Evolutionary conservation across 495 filamentous ascomycete genomes (phyloP).

Genomic region (Daldinia concentrica): DNA sequence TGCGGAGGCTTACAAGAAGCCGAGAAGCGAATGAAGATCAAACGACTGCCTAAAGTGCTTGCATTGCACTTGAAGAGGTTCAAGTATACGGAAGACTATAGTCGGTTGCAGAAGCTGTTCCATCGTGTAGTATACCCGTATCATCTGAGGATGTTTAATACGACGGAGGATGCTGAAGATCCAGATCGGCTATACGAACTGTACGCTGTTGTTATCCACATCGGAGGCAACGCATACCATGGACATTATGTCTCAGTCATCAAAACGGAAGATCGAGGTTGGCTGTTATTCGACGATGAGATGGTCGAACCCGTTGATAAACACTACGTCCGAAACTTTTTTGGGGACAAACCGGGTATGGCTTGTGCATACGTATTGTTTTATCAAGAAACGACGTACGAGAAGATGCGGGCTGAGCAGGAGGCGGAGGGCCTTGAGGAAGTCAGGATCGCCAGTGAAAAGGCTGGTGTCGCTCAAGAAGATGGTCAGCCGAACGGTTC

Average conservation of each 20-base stretch:
- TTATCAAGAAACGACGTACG: conserved; percentile 95
- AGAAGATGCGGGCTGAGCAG: conserved; percentile 82
- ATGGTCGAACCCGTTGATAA: conserved; percentile 98
- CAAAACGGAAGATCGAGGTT: conserved; percentile 95
- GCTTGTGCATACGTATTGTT: conserved; percentile 98
- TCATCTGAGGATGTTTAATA: conserved; percentile 95
- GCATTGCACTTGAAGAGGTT: conserved; percentile 95
- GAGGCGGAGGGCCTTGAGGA: conserved; percentile 81
- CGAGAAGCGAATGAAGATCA: conserved; percentile 99
- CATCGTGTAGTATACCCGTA: conserved; percentile 97
- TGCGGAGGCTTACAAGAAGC: conserved; percentile 97
- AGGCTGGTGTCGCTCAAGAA: conserved; percentile 62
- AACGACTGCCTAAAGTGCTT: conserved; percentile 88
- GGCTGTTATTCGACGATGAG: conserved; percentile 97
- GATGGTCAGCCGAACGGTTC: conserved; percentile 55
- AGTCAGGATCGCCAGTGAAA: conserved; percentile 63
- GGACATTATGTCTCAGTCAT: conserved; percentile 98
- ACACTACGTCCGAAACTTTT: conserved; percentile 96
- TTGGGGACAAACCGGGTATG: conserved; percentile 88
- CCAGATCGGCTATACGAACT: conserved; percentile 95
- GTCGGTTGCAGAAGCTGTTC: conserved; percentile 93
- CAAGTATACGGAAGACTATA: conserved; percentile 96
- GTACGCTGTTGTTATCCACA: conserved; percentile 98
- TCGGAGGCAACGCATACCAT: conserved; percentile 97
- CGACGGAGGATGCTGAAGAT: conserved; percentile 95